These are phyloP conservation scores for Trapa incisa DNA, from an alignment of 345 rosid species.

Conservation along the genomic window DNA sequence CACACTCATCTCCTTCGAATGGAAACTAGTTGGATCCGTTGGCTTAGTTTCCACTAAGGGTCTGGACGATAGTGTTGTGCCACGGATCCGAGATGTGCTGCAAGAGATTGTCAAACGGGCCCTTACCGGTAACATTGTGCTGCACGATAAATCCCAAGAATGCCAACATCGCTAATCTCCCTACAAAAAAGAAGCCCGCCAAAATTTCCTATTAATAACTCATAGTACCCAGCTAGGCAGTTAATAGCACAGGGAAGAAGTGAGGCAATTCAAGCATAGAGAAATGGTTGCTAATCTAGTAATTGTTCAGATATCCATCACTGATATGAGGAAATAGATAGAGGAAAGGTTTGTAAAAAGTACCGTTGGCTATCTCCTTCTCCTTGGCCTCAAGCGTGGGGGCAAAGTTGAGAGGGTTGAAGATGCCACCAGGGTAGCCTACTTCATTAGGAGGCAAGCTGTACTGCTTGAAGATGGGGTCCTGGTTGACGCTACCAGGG, in stretches of 20 bases:
- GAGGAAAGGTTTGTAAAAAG: neutral
- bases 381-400: constrained; percentile 86
- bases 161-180: constrained; percentile 97
- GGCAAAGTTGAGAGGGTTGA: constrained; percentile 88
- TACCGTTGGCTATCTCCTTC: constrained; percentile 93
- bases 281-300: too few species aligned
- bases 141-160: constrained; percentile 80
- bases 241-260: too few species aligned
- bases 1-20: neutral
- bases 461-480: constrained; percentile 96
- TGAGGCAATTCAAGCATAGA: too few species aligned
- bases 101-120: constrained; percentile 88
- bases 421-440: constrained; percentile 88
- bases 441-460: constrained; percentile 74
- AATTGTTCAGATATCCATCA: too few species aligned
- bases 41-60: constrained; percentile 28
- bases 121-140: constrained; percentile 87
- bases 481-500: constrained; percentile 97
- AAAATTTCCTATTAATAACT: too few species aligned
- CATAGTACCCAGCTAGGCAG: too few species aligned
- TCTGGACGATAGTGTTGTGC: constrained; percentile 95
- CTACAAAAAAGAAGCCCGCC: constrained; percentile 25
- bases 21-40: too few species aligned
- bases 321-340: neutral
- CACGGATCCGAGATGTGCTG: constrained; percentile 96